These are phyloP conservation scores for Limnanthes douglasii DNA, from an alignment of 345 rosid species.

Conservation along the genomic window DNA sequence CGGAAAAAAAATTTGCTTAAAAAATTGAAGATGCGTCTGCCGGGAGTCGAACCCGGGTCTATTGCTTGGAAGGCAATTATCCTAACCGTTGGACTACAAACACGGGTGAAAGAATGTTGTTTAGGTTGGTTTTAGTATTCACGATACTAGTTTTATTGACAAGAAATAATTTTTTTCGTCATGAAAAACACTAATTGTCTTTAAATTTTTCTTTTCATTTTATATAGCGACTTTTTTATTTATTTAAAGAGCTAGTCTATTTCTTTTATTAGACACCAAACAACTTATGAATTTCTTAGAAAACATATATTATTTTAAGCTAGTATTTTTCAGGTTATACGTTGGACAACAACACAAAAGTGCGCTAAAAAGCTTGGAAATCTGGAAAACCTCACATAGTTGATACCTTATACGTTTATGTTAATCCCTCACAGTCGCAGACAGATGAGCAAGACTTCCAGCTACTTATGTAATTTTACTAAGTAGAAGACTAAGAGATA, in stretches of 20 bases:
- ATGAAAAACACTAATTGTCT: too few relatives aligned
- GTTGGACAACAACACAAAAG: constrained; percentile 45
- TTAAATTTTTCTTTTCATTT: too few relatives aligned
- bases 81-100: constrained; percentile 62
- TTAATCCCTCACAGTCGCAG: not conserved
- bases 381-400: too few relatives aligned
- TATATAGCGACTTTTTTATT: too few relatives aligned
- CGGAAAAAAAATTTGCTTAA: not conserved
- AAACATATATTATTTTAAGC: constrained; percentile 80
- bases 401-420: not conserved
- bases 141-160: not conserved
- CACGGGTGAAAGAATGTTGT: not conserved
- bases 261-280: too few relatives aligned
- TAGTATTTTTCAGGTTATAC: constrained; percentile 9
- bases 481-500: constrained; percentile 71
- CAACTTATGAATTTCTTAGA: too few relatives aligned
- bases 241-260: too few relatives aligned
- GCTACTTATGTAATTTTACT: constrained; percentile 20
- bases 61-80: constrained; percentile 62
- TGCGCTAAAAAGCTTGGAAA: not conserved
- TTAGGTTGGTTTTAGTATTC: not conserved
- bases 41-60: constrained; percentile 79
- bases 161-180: too few relatives aligned
- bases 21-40: constrained; percentile 24
- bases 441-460: not conserved